Evolutionary conservation across 306 rosid species (phyloP), one percentile per base, ranked within the genome.

Genomic region (Fragaria iinumae): DNA sequence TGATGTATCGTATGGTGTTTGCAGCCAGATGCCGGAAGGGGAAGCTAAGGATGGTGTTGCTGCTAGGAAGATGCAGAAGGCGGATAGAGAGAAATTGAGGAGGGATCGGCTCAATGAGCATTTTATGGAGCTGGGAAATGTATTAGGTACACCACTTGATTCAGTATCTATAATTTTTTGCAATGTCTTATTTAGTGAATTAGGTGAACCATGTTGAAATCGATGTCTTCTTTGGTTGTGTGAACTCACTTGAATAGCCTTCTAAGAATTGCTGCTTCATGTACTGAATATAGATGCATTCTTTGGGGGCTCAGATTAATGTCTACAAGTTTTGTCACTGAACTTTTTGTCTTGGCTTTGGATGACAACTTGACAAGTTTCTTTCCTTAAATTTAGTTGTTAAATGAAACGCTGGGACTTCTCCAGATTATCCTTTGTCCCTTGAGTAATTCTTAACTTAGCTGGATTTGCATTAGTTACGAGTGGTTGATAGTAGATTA

Each of bases 71-170:
- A 68, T 83, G 36, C 98, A 90, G 80, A 93, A 93, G 90, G 97
- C 98, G 67, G 97, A 88, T 81, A 72, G 93, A 76, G 98, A 93
- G 87, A 93, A 91, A 85, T 56, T 90, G 55, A 91, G 97, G 86
- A 89, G 97, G 87, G 93, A 87, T 80, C 84, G 88, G 67, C 86
- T 90, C 72, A 91, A 93, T 69, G 97, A 89, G 83, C 97, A 91
- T 71, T 93, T 91, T 85, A 76, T 82, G 29, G 94, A 89, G 65
- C 83, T 93, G 79, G 93, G 96, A 50, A 87, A 69, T 64, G 77
- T 85, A 66, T 83, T 91, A 80, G 97, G 98, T 91, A 80, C 68
- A 70, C 21, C 32, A 29, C 32, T 29, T 29, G 32, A 29, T 29
- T 29, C 32, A 29, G 32, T 29, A 2, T 29, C 32, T 29, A 29